Percentiles rank a stretch among this genome's conserved stretches.
Conservation (phyloP, 768 basidiomycete species). For the Macrocybe gigantea region DNA sequence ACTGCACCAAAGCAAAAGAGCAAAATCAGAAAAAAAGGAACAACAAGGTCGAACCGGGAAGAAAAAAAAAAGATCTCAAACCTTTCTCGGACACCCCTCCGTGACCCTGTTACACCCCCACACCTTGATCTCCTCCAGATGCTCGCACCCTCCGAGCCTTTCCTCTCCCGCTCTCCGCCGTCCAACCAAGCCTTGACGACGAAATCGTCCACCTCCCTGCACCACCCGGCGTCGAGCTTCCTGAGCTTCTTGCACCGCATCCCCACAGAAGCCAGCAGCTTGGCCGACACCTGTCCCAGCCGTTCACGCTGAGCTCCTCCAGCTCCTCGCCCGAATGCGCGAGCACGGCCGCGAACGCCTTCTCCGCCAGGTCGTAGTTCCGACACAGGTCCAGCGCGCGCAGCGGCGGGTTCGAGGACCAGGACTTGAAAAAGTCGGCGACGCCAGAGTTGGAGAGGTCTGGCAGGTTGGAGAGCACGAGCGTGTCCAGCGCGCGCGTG, state of each 20-base stretch:
- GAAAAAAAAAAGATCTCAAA: conserved; percentile 13
- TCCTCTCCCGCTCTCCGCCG: conserved; percentile 19
- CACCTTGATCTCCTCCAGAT: conserved; percentile 40
- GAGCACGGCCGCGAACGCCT: conserved; percentile 58
- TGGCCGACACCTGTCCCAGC: conserved; percentile 57
- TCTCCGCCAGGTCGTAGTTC: conserved; percentile 45
- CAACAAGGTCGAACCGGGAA: not conserved
- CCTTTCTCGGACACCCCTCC: conserved; percentile 33
- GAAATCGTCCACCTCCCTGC: conserved; percentile 78
- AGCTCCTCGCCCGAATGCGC: conserved; percentile 59
- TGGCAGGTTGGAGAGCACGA: conserved; percentile 51
- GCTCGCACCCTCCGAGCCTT: conserved; percentile 24
- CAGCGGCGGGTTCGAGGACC: conserved; percentile 47
- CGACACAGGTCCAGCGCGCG: conserved; percentile 54
- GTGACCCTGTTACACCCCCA: conserved; percentile 52
- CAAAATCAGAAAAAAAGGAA: not conserved
- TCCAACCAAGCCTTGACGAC: conserved; percentile 65
- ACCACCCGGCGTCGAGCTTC: conserved; percentile 80
- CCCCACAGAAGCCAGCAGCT: conserved; percentile 29
- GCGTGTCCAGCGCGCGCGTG: conserved; percentile 37
- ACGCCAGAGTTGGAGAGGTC: conserved; percentile 70
- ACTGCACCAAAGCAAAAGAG: conserved; percentile 12
- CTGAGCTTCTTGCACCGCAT: conserved; percentile 34
- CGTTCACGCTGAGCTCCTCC: conserved; percentile 64
- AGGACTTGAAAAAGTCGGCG: conserved; percentile 57